Base-by-base conservation (phyloP, 345 rosid genomes). In the Dipteronia dyeriana region DNA sequence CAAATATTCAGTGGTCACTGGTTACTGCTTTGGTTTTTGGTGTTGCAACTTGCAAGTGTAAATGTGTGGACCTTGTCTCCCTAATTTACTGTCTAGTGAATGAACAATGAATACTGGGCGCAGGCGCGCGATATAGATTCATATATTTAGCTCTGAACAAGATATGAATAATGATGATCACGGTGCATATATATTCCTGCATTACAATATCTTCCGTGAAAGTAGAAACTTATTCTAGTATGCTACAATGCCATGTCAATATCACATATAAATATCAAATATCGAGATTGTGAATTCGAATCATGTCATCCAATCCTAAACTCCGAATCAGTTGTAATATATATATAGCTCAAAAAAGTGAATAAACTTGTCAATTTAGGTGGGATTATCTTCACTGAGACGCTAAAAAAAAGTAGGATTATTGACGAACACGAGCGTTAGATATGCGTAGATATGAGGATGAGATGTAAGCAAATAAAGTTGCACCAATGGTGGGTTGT, bases 401-500 rank as follows among this genome's bases (percentile, higher is more conserved):
- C 2, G 20, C 19, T 53, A 11, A 16, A 53, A 14, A 51, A 51
- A 49, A 41, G 9, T 59, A 20, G 13, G 26, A 34, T 34, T 4
- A 34, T 17, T 1, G 4, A 3, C 4, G 34, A 67, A 79, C 38
- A 12, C 22, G 9, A 45, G 8, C 14, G 45, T 56, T 56, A 53
- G 76, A 64, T 56, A 64, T 29, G 17, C 25, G 0, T 13, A 13
- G 16, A 12, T 34, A 26, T 78, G 2, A 1, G 6, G 72, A 79
- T 79, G 79, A 79, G 82, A 74, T 74, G 43, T 38, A 74, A 68
- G 51, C n/a, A 43, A n/a, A 45, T 57, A 39, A 71, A 39, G 47
- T 45, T 73, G 82, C 72, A 81, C 77, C 79, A 82, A 75, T 78
- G 74, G 65, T 73, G 73, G 80, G 71, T 62, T 71, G 63, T 56